Base-by-base conservation (phyloP, 371 early-diverging fungal genomes). In the Rhizomucor pusillus region DNA sequence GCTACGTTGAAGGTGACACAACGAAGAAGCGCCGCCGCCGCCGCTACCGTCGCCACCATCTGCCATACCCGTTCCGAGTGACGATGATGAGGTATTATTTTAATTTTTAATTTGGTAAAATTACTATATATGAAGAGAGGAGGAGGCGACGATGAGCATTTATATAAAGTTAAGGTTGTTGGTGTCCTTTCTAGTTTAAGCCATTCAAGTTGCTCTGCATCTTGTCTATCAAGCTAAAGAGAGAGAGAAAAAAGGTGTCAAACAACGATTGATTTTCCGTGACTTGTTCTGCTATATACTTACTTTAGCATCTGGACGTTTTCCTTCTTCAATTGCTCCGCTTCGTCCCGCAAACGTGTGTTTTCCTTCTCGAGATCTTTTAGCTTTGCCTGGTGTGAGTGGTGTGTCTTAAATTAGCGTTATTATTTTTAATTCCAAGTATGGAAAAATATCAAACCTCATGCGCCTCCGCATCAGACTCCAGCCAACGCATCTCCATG, bases 401-500 rank as follows among this genome's bases (percentile, higher is more conserved):
- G 33, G 22, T 16, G 3, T 22, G 33, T 35, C 25, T 50, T 20
- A 22, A 39, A 19, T 29, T 25, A 37, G 18, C 49, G 50, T 41
- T 22, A 29, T 49, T 12, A 22, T 29, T 46, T 12, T 52, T 43
- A 51, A 37, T 36, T 29, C 29, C 29, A 45, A 43, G 45, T 12
- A 62, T 46, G 40, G 9, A 29, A n/a, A 14, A 20, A 40, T 50
- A 29, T 23, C 48, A 57, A 74, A 78, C 81, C 71, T 81, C 81
- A 19, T 70, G 72, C 13, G 61, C 62, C 54, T 76, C 75, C 46
- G 62, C 64, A 22, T 78, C 77, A 43, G 64, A 57, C 22, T 71
- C 65, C 37, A 72, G 61, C 65, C 68, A 75, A 20, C 66, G 53
- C 44, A 72, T 50, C 52, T 79, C 76, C 62, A 76, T 63, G 5